These are phyloP conservation scores for Huiozyma naganishii DNA, from an alignment of 805 yeast genomes.

Conservation along the genomic window DNA sequence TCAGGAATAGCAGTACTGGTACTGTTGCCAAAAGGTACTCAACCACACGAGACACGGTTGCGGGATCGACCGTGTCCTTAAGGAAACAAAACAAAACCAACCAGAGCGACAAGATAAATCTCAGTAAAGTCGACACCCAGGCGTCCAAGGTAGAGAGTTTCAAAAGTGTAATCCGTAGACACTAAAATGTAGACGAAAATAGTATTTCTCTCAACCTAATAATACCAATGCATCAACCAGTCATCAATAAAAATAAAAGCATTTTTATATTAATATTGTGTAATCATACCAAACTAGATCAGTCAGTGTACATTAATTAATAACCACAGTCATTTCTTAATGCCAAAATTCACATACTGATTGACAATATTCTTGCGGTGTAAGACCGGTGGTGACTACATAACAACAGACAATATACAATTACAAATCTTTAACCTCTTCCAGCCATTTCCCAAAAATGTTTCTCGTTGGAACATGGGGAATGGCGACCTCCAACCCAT, in stretches of 20 bases:
- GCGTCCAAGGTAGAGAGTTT: conserved; percentile 8
- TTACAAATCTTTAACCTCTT: conserved; percentile 21
- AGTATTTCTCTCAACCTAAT: not conserved
- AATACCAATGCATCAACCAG: not conserved
- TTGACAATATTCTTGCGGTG: too few species aligned
- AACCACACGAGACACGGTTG: not conserved
- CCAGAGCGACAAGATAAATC: not conserved
- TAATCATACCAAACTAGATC: not conserved
- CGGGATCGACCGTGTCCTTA: not conserved
- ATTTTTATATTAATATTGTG: not conserved
- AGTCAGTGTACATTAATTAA: not conserved
- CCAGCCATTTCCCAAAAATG: conserved; percentile 26
- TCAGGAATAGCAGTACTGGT: conserved; percentile 12
- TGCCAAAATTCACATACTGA: too few species aligned
- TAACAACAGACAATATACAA: not conserved
- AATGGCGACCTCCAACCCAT: conserved; percentile 26
- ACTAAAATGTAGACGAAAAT: not conserved
- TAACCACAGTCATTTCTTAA: not conserved
- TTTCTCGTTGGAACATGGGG: conserved; percentile 25
- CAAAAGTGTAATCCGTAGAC: conserved; percentile 9
- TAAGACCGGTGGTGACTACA: too few species aligned
- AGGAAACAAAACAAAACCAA: not conserved
- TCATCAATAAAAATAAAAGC: not conserved
- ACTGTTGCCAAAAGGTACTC: conserved; percentile 10
- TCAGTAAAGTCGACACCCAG: not conserved